A percentile compares a stretch with the other conserved stretches of the same genome.
Conservation (phyloP, 352 stramenopile species). For the Blastocystis sp. region DNA sequence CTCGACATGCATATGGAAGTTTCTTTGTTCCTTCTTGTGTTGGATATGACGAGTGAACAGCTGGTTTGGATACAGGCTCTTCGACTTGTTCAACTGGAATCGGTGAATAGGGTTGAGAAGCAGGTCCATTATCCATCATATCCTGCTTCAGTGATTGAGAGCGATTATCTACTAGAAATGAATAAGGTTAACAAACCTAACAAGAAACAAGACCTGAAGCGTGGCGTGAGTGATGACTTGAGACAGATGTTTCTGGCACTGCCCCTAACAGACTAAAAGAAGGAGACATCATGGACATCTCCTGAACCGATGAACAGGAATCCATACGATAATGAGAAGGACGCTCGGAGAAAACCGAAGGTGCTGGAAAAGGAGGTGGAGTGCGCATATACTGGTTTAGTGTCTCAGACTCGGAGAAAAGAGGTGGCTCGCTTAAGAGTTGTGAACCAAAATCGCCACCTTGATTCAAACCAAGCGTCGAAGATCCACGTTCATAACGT, state of each 20-base stretch:
- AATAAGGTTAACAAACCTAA: background rate
- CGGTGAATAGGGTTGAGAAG: background rate
- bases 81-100: background rate
- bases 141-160: background rate
- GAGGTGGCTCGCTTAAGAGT: slow-evolving; percentile 34
- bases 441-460: background rate
- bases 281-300: background rate
- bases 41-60: background rate
- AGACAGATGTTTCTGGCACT: background rate
- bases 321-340: slow-evolving; percentile 24
- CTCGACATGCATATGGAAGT: slow-evolving; percentile 53
- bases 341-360: background rate
- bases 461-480: background rate
- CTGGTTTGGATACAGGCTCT: background rate
- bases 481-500: background rate
- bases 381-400: background rate
- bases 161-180: background rate
- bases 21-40: slow-evolving; percentile 39
- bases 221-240: slow-evolving; percentile 3
- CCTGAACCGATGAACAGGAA: slow-evolving; percentile 5
- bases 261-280: slow-evolving; percentile 6
- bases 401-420: background rate
- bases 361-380: background rate
- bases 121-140: background rate
- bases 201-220: background rate